Percentiles rank a stretch among this genome's conserved stretches.
Evolutionary conservation across 108 stramenopile genomes (phyloP).

Genomic region (Mayamaea pseudoterrestris): DNA sequence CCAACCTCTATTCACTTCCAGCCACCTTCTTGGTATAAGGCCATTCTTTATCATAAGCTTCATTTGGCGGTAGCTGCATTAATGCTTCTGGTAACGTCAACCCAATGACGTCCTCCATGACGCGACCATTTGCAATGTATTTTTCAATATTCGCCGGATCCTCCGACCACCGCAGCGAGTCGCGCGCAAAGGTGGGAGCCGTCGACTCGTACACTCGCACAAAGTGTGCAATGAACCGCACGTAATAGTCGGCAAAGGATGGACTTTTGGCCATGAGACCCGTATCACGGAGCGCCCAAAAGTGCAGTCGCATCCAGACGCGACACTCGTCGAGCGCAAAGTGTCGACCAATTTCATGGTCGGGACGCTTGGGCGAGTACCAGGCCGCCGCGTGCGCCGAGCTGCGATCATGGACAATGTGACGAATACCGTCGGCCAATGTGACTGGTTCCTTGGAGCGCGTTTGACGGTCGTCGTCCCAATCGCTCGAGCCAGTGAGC

Average conservation of each 20-base stretch:
- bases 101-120: constrained; percentile 43
- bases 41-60: constrained; percentile 31
- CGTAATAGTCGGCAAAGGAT: constrained; percentile 53
- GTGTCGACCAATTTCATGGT: constrained; percentile 31
- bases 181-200: constrained; percentile 47
- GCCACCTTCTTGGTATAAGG: too few species aligned
- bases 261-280: constrained; percentile 32
- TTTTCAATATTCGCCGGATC: constrained; percentile 28
- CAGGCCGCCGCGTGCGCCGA: constrained; percentile 65
- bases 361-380: constrained; percentile 44
- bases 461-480: constrained; percentile 39
- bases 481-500: constrained; percentile 36
- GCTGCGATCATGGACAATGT: constrained; percentile 48
- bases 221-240: constrained; percentile 65
- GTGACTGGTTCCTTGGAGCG: constrained; percentile 7
- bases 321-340: constrained; percentile 53
- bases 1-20: too few species aligned
- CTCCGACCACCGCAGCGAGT: constrained; percentile 48
- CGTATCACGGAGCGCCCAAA: constrained; percentile 46
- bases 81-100: constrained; percentile 15
- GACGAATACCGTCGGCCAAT: constrained; percentile 7
- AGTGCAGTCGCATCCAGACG: constrained; percentile 69
- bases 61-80: constrained; percentile 20
- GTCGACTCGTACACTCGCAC: constrained; percentile 39
- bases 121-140: constrained; percentile 29